Evolutionary conservation across 768 basidiomycete genomes (phyloP).

Genomic region (Lepiota venenata): DNA sequence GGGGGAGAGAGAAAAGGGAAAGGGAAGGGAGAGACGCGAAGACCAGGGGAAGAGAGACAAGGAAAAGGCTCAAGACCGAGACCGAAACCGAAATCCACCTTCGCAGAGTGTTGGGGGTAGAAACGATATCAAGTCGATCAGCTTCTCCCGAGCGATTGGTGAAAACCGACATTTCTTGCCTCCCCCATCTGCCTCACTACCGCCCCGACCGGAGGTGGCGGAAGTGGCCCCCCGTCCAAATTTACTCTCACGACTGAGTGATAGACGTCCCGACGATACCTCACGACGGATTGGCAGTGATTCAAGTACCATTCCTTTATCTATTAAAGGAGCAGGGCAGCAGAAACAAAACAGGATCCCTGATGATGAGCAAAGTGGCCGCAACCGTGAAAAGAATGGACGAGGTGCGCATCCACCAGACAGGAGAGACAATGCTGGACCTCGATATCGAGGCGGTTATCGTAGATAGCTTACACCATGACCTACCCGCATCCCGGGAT

Average conservation of each 20-base stretch:
- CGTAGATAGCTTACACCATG: slow-evolving; percentile 20
- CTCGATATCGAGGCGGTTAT: slow-evolving; percentile 53
- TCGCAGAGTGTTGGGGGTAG: not conserved
- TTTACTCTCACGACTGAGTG: not conserved
- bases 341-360: not conserved
- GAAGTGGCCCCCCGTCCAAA: not conserved
- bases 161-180: not conserved
- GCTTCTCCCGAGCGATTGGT: not conserved
- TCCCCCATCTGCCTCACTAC: not conserved
- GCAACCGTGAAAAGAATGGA: slow-evolving; percentile 3
- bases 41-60: slow-evolving; percentile 15
- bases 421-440: slow-evolving; percentile 26
- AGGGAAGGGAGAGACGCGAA: slow-evolving; percentile 16
- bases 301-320: not conserved
- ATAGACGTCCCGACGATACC: not conserved
- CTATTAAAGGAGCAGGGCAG: slow-evolving; percentile 11
- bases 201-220: not conserved
- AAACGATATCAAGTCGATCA: slow-evolving; percentile 1
- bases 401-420: slow-evolving; percentile 12
- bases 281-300: not conserved
- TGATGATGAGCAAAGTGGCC: not conserved
- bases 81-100: slow-evolving; percentile 6
- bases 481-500: not conserved
- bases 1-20: slow-evolving; percentile 8
- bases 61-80: slow-evolving; percentile 18